Evolutionary conservation across 2,329 filamentous ascomycete species (phyloP).

Genomic region (Fusarium liriodendri): DNA sequence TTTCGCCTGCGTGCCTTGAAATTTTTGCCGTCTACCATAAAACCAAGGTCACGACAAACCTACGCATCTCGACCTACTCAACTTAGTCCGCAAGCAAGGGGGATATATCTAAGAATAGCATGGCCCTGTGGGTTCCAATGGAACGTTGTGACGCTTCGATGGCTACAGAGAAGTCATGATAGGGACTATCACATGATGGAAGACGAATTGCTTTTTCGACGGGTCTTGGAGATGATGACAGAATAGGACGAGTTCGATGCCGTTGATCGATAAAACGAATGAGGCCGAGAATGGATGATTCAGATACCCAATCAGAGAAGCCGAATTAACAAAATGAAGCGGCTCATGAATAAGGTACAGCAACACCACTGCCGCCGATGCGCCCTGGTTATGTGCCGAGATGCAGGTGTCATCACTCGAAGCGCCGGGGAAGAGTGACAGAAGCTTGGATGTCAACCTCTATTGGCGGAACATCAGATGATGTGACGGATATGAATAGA

Average conservation of each 20-base stretch:
- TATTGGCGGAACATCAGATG: conserved; percentile 12
- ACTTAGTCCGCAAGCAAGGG: background rate
- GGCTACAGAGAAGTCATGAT: background rate
- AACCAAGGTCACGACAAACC: background rate
- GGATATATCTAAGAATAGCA: background rate
- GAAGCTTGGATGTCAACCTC: background rate
- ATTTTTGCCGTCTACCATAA: background rate
- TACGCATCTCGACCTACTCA: background rate
- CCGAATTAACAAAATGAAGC: conserved; percentile 30
- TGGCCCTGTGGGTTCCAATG: conserved; percentile 7
- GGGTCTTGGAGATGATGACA: conserved; percentile 8
- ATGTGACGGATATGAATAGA: conserved; percentile 1
- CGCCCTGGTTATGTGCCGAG: conserved; percentile 20
- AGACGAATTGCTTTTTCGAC: background rate
- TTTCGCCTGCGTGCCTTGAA: background rate
- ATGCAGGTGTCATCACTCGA: conserved; percentile 20
- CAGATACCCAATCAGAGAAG: conserved; percentile 29
- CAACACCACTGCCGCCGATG: conserved; percentile 1
- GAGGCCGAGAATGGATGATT: background rate
- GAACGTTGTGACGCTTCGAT: conserved; percentile 5
- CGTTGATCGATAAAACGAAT: conserved; percentile 18
- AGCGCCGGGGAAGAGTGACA: conserved; percentile 8
- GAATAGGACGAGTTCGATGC: conserved; percentile 19
- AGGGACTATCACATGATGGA: conserved; percentile 11
- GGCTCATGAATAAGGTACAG: background rate